Evolutionary conservation across 768 basidiomycete species (phyloP), one percentile per base, ranked within the genome.

Genomic region (Gymnopilus dilepis): DNA sequence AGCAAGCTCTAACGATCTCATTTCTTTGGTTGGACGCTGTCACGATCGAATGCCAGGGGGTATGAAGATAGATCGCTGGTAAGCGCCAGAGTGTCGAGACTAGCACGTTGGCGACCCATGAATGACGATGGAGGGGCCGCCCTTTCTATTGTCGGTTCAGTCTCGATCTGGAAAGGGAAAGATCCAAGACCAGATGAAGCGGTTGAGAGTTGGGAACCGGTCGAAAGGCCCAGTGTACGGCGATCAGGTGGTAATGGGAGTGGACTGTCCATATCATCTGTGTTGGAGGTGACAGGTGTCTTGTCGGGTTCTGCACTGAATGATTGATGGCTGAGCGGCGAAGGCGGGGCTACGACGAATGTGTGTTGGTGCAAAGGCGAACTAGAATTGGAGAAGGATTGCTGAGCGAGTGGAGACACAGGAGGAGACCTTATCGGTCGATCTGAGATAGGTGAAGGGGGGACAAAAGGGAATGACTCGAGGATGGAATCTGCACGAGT

Each of bases 381-480:
- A 60, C 83, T 81, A 22, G 87, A 83, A 12, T 67, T 68, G 33
- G 72, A 74, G 61, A 84, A 82, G 19, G 81, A 77, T 62, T 89
- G 87, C 72, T 89, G 85, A 26, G 76, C 80, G 19, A 90, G 77
- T 7, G 92, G 91, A 9, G 91, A 92, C 59, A 86, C 86, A 37
- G 89, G 89, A 5, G 90, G 90, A 3, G 90, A 87, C 62, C 91
- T 81, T 67, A 87, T 77, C 9, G 91, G 92, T 56, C 89, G 81
- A 65, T 91, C 86, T n/a, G 91, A 92, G 61, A 94, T 93, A 6
- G 93, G 93, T 7, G 92, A 93, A 1, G 93, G 93, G 22, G 93
- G 93, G 8, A 95, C 92, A 71, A 95, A 94, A 34, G 91, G 91
- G 81, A 95, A 95, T 13, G 86, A 88, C 73, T 93, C 92, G 26